These are phyloP conservation scores for Brassica juncea DNA, from an alignment of 345 rosid species.

Conservation along the genomic window DNA sequence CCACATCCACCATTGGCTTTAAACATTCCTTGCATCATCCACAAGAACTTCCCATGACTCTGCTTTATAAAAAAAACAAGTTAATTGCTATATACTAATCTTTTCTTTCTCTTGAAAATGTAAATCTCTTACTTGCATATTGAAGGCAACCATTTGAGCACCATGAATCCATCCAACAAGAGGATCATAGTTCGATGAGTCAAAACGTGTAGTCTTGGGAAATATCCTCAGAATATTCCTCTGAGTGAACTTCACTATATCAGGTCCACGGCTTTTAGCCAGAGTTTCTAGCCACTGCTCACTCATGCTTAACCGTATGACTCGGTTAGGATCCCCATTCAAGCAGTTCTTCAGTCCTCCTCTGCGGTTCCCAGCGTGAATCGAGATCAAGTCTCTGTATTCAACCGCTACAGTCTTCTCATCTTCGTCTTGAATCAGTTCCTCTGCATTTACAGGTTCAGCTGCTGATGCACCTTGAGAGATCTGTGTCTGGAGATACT, in stretches of 20 bases:
- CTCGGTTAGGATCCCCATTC: conserved; percentile 48
- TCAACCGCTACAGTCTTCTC: conserved; percentile 45
- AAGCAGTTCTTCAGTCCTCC: conserved; percentile 50
- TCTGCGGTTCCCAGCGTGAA: conserved; percentile 72
- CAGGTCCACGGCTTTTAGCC: conserved; percentile 43
- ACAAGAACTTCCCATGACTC: conserved; percentile 68
- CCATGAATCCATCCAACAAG: conserved; percentile 85
- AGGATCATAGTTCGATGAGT: conserved; percentile 87
- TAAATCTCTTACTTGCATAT: conserved; percentile 75
- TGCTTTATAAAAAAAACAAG: conserved; percentile 30
- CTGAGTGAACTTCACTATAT: conserved; percentile 76
- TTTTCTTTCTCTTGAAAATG: background rate
- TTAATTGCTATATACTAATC: background rate
- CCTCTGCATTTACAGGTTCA: conserved; percentile 38
- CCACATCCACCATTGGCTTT: conserved; percentile 87
- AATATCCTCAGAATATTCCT: conserved; percentile 70
- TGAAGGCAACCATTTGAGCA: conserved; percentile 99
- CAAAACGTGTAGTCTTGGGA: conserved; percentile 72
- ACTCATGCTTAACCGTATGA: conserved; percentile 67
- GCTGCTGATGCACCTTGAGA: conserved; percentile 26
- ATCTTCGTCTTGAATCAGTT: conserved; percentile 45
- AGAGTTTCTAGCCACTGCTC: conserved; percentile 70
- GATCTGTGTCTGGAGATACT: conserved; percentile 49
- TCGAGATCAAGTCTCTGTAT: conserved; percentile 65
- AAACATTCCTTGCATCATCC: conserved; percentile 92